A percentile compares a stretch with the other conserved stretches of the same genome.
Conservation (phyloP, 2,329 filamentous ascomycete genomes). For the Macrophomina pseudophaseolina region DNA sequence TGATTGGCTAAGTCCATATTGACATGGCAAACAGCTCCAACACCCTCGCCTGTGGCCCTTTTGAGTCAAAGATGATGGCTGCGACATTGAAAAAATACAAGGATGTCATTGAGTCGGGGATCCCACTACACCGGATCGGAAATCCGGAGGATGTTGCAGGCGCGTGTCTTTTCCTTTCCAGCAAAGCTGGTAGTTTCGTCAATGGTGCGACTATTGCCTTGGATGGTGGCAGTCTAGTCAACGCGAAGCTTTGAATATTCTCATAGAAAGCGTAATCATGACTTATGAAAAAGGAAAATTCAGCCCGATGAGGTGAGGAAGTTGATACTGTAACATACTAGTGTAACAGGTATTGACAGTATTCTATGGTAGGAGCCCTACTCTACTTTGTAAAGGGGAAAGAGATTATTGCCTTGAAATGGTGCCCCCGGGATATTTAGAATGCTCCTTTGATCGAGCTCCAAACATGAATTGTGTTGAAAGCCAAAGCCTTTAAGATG, state of each 20-base stretch:
- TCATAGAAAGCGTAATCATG: not conserved
- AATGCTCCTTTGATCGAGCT: constrained; percentile 15
- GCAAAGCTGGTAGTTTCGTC: constrained; percentile 63
- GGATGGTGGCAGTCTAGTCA: constrained; percentile 47
- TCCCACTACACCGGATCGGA: constrained; percentile 72
- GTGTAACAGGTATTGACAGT: no score
- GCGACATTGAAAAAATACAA: constrained; percentile 66
- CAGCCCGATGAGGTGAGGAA: no score
- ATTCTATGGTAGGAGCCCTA: no score
- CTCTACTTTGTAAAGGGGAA: no score
- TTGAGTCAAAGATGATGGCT: constrained; percentile 75
- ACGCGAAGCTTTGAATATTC: constrained; percentile 41
- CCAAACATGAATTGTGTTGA: constrained; percentile 21
- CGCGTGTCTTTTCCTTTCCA: constrained; percentile 71
- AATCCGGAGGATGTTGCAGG: constrained; percentile 72
- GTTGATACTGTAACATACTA: no score
- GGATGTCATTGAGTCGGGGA: constrained; percentile 61
- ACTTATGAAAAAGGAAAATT: not conserved
- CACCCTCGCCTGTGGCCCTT: constrained; percentile 73
- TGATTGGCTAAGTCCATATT: constrained; percentile 26
- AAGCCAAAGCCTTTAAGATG: not conserved
- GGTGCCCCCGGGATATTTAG: not conserved
- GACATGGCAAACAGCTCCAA: constrained; percentile 53
- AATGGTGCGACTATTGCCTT: constrained; percentile 51
- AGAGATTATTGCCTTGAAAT: no score